Evolutionary conservation across 1,139 yeast genomes (phyloP), one percentile per base, ranked within the genome.

Genomic region (Suhomyces bokatorum): DNA sequence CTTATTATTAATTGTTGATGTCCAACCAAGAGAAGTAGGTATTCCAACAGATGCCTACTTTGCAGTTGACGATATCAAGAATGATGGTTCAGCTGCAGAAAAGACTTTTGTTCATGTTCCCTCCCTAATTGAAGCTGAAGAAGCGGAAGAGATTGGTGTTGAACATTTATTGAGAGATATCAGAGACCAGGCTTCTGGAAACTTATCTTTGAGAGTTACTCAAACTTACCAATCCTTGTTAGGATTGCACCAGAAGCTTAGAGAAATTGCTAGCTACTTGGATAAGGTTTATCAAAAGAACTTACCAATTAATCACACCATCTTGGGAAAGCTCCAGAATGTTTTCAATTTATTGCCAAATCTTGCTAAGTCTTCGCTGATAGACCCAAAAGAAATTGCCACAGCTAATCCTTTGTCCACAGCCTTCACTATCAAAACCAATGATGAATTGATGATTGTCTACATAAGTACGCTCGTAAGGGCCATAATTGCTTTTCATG

Each of bases 141-240:
- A 95, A 64, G 99, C 99, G 3, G 99, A 95, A 68, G 99, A 95
- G 67, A 95, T 95, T 56, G 99, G 99, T 51, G 99, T 95, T 9
- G 99, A 95, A 64, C 99, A 95, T 62, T 70, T 95, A 50, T 72
- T 95, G 52, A 83, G 98, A 59, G 99, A 95, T 60, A 89, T 90
- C 32, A 82, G 97, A 58, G 98, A 93, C 63, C 97, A 91, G 57
- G 97, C 98, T 8, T 95, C 96, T 9, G 99, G 99, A 12, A 85
- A 87, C 40, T 77, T 95, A 51, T 85, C 97, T 2, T 80, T 91
- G 43, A 81, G 85, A 61, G 83, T 93, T 44, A 89, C 98, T 14
- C 87, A 87, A 61, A 97, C 91, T 59, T 80, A 93, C 60, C 89
- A 87, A 57, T 88, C 97, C 0, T 75, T 95, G 49, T 81, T 87